Evolutionary conservation across 768 basidiomycete species (phyloP).

Genomic region (Amanita jacksonii): DNA sequence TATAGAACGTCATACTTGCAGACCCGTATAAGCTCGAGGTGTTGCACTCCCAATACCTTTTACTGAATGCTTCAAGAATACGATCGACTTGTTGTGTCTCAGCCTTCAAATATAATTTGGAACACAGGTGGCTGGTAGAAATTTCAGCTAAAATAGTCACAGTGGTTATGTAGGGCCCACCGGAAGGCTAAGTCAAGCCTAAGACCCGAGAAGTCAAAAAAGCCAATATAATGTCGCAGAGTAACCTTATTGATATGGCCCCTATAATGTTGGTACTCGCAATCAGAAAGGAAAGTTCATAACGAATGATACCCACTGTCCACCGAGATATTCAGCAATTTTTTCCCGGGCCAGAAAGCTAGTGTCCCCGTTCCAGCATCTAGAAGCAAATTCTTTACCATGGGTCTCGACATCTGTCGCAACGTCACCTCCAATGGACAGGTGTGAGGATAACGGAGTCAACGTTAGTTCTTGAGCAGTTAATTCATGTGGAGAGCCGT

Average conservation of each 20-base stretch:
- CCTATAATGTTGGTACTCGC: constrained; percentile 28
- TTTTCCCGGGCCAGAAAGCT: constrained; percentile 79
- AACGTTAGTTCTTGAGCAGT: constrained; percentile 39
- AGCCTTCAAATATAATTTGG: constrained; percentile 86
- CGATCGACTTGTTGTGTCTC: constrained; percentile 98
- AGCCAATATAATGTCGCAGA: constrained; percentile 72
- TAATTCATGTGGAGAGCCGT: constrained; percentile 42
- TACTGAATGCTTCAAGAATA: constrained; percentile 86
- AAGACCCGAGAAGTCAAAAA: constrained; percentile 79
- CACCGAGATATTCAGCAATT: constrained; percentile 95
- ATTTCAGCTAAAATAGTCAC: neutral
- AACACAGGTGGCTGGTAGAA: constrained; percentile 63
- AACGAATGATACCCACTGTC: constrained; percentile 53
- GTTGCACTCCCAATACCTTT: constrained; percentile 90
- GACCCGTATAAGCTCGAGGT: constrained; percentile 72
- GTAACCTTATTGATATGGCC: constrained; percentile 67
- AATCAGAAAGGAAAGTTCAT: constrained; percentile 8
- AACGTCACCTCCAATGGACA: constrained; percentile 37
- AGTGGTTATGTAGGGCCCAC: constrained; percentile 27
- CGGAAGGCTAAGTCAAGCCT: constrained; percentile 87
- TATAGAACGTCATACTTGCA: constrained; percentile 50
- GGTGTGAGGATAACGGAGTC: constrained; percentile 35
- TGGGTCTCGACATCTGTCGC: constrained; percentile 47
- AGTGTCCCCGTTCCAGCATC: constrained; percentile 84
- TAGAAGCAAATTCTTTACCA: constrained; percentile 63